Percentiles rank a stretch among this genome's conserved stretches.
phyloP scores from a whole-genome alignment of 176 grass and related monocot genomes.

The Elymus sibiricus region DNA sequence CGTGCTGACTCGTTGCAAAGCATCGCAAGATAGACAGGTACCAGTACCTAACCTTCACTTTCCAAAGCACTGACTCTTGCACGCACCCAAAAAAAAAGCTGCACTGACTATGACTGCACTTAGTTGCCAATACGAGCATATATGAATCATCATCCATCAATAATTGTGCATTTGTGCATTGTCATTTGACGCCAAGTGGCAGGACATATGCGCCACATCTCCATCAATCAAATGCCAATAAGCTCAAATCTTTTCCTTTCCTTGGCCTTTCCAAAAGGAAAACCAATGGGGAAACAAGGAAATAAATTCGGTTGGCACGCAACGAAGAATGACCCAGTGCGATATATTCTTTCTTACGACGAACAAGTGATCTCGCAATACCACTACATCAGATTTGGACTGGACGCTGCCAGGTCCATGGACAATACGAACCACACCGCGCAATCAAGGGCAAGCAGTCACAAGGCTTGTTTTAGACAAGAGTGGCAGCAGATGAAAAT shows the following conservation, averaged over 20 bases:
- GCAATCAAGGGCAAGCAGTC: background rate
- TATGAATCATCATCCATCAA: background rate
- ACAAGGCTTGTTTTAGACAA: background rate
- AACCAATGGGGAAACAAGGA: background rate
- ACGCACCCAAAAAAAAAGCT: background rate
- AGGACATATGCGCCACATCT: background rate
- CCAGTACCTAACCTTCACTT: slow-evolving; percentile 8
- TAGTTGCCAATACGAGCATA: background rate
- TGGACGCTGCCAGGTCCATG: background rate
- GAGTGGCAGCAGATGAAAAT: background rate
- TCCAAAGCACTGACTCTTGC: background rate
- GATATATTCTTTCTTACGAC: background rate
- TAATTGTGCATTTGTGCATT: background rate
- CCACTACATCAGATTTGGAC: background rate
- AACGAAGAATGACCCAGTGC: background rate
- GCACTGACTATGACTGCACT: background rate
- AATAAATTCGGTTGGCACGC: background rate
- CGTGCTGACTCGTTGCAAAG: background rate
- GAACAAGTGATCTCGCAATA: background rate
- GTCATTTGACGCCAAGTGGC: background rate
- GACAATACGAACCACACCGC: background rate
- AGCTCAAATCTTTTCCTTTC: background rate
- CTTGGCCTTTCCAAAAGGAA: background rate
- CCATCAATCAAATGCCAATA: background rate
- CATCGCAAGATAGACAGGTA: background rate